Base-by-base conservation (phyloP, 2,329 filamentous ascomycete species). In the Pestalotiopsis sp. region DNA sequence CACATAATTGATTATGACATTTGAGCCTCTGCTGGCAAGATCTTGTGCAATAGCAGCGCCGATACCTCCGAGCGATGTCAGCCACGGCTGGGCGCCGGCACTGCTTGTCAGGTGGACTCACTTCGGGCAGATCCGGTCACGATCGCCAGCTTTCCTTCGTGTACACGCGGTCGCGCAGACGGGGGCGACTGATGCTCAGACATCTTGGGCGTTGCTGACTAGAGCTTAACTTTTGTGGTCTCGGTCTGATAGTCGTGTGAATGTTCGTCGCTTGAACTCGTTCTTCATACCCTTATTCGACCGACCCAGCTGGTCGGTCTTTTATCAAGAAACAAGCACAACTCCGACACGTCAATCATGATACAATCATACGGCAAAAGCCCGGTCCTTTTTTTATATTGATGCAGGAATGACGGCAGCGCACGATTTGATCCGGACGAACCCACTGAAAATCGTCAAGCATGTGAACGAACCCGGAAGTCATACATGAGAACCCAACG, bases 11-110 rank as follows among this genome's bases (percentile, higher is more conserved):
- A 91, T 80, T 60, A 91, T 79, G 17, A 91, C 78, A 68, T 86
- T 85, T 77, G 84, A 85, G 66, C 89, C 89, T 79, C 90, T 90
- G 75, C 82, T 82, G 39, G 88, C 89, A 12, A 91, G 83, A 67
- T 88, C 86, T 59, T 82, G 82, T 66, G 84, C 86, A 62, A 89
- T 87, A 31, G 87, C 86, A 23, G 86, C 87, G 36, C 89, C 89
- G 68, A 91, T 91, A 68, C 88, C 88, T 88, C 66, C 12, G 38
- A 36, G 25, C 12, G 6, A n/a, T 27, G 59, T 36, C 12, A 13
- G 38, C 71, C 56, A 68, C 5, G 17, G 61, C 49, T 27, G 27
- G 4, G 1, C 4, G 3, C 23, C 67, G 38, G 70, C 66, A 13
- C 64, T 6, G 31, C 59, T 12, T 58, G 36, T 66, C 41, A 63